Conservation (phyloP, 495 filamentous ascomycete species). For the Cairneyella variabilis region DNA sequence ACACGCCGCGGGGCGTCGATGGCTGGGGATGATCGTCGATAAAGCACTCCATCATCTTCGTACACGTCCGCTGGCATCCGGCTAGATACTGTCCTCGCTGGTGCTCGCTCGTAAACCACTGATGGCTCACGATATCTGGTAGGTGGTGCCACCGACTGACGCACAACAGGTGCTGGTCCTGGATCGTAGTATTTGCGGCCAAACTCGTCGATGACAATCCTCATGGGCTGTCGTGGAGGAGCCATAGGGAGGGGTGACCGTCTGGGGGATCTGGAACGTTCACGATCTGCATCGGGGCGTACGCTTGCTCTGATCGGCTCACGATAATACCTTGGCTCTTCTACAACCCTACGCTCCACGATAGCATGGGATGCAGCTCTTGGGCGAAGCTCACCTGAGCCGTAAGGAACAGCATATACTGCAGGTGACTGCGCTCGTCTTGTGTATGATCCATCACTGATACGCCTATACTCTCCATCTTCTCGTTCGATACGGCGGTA, state of each 20-base stretch:
- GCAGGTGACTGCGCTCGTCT: conserved; percentile 47
- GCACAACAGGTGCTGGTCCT: conserved; percentile 30
- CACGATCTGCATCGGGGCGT: conserved; percentile 44
- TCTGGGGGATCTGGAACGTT: conserved; percentile 55
- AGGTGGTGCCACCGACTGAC: conserved; percentile 34
- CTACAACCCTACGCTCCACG: conserved; percentile 44
- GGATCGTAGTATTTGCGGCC: conserved; percentile 66
- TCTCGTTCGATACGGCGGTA: conserved; percentile 34
- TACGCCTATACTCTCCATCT: conserved; percentile 31
- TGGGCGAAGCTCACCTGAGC: conserved; percentile 40
- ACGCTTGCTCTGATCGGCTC: conserved; percentile 38
- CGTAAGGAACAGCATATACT: conserved; percentile 42
- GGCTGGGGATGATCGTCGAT: conserved; percentile 33
- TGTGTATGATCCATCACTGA: conserved; percentile 39
- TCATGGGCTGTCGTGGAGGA: conserved; percentile 48
- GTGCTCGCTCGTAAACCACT: conserved; percentile 42
- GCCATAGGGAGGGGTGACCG: conserved; percentile 47
- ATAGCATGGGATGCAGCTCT: conserved; percentile 61
- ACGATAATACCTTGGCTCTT: conserved; percentile 54
- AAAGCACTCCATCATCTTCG: conserved; percentile 43
- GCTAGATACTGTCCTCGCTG: conserved; percentile 43
- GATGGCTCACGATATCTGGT: conserved; percentile 12
- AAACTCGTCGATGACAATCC: conserved; percentile 66
- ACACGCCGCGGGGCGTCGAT: conserved; percentile 43
- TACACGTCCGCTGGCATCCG: conserved; percentile 44